A percentile compares a stretch with the other conserved stretches of the same genome.
phyloP scores from a whole-genome alignment of 768 basidiomycete species.

The Podaxis mareebaensis region DNA sequence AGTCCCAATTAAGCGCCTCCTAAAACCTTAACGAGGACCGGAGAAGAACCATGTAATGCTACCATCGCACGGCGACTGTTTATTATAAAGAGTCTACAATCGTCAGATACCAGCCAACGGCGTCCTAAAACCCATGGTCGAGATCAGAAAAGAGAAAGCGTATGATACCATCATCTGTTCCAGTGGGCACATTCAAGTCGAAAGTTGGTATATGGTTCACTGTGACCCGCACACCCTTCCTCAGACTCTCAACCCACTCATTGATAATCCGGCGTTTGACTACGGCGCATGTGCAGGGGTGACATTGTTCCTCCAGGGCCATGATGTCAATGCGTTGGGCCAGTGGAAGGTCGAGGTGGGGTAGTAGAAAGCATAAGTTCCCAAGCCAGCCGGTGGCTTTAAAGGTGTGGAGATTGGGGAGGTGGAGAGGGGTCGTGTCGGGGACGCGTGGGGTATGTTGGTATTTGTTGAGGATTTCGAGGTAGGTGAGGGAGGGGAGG shows the following conservation, averaged over 20 bases:
- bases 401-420: slow-evolving; percentile 5
- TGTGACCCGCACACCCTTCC: not conserved
- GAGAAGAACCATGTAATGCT: no score
- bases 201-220: not conserved
- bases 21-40: no score
- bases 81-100: not conserved
- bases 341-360: not conserved
- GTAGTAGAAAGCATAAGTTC: slow-evolving; percentile 11
- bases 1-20: no score
- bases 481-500: slow-evolving; percentile 10
- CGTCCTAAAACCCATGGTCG: not conserved
- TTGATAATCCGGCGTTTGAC: slow-evolving; percentile 7
- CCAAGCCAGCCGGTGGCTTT: slow-evolving; percentile 11
- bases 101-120: not conserved
- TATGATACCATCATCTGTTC: slow-evolving; percentile 1
- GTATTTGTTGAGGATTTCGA: slow-evolving; percentile 14
- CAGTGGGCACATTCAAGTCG: not conserved
- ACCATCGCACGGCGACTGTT: not conserved
- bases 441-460: not conserved
- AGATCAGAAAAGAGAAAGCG: slow-evolving; percentile 6
- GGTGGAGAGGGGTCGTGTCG: not conserved
- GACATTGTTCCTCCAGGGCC: slow-evolving; percentile 11
- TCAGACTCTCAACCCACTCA: not conserved
- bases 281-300: slow-evolving; percentile 10
- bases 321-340: not conserved